Base-by-base conservation (phyloP, 2,329 filamentous ascomycete genomes). In the Penicillium capsulatum region DNA sequence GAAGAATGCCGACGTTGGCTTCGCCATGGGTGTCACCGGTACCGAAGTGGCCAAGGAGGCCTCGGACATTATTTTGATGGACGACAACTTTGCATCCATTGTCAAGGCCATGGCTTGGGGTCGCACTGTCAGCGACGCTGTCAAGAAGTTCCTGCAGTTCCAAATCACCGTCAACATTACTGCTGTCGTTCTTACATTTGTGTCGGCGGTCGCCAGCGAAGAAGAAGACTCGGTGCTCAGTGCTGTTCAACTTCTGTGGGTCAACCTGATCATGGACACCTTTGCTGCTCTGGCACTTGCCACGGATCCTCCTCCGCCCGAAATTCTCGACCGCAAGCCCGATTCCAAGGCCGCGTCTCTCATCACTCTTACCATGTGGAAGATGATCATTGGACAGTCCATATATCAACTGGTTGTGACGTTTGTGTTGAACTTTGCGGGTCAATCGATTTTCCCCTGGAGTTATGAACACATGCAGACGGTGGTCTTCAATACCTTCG, bases 81-180 rank as follows among this genome's bases (percentile, higher is more conserved):
- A 90, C 59, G 86, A 91, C 65, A 90, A 90, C 67, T 91, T 91
- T 65, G 76, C 81, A 17, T 89, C 84, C n/a, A 91, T 90, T 45
- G 83, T 91, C 49, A 88, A 87, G 65, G 86, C 86, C 10, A 73
- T 90, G 52, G 83, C 84, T 53, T 91, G 86, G 86, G 86, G 86
- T 35, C 77, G 83, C 17, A 81, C 83, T 22, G 83, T 87, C 53
- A 86, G 86, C 56, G 83, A 87, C 57, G 81, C 83, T 2, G 83
- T 86, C 54, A 86, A 86, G 70, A 81, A 83, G 46, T 87, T 87
- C 64, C 70, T 87, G 36, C 69, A 70, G 51, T 69, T 69, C 40
- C 66, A 69, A 58, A 61, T 69, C 31, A 69, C 66, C 1, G 81
- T 84, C 59, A 84, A 84, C 55, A 81, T 84, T 44, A 83, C 80